Conservation (phyloP, 208 protist genomes). For the Acanthamoeba castellanii region DNA sequence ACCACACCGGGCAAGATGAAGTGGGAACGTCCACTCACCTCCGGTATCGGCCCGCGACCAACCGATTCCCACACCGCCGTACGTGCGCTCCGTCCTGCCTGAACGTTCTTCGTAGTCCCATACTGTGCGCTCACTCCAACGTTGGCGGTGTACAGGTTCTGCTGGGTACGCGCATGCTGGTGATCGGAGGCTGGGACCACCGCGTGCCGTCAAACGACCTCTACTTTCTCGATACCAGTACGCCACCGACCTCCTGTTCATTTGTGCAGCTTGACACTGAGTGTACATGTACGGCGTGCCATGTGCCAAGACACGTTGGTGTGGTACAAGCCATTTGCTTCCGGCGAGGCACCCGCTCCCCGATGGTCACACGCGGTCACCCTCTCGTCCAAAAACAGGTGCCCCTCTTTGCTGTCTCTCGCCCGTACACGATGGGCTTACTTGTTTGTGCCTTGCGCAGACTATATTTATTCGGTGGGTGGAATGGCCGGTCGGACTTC, state of each 20-base stretch:
- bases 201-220: conserved; percentile 15
- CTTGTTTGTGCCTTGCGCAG: background rate
- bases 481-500: conserved; percentile 57
- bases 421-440: background rate
- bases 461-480: conserved; percentile 58
- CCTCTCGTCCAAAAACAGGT: conserved; percentile 33
- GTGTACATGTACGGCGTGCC: background rate
- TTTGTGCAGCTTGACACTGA: background rate
- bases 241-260: background rate
- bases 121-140: no score
- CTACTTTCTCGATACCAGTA: conserved; percentile 72
- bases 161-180: conserved; percentile 59
- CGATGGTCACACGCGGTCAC: conserved; percentile 48
- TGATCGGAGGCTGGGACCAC: conserved; percentile 68
- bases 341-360: conserved; percentile 47
- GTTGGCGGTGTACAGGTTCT: conserved; percentile 10
- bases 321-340: conserved; percentile 57
- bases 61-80: conserved; percentile 45
- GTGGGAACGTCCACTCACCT: conserved; percentile 59
- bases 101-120: no score
- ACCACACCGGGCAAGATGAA: conserved; percentile 72
- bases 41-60: background rate
- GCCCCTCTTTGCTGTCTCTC: background rate
- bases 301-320: conserved; percentile 6
- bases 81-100: background rate